These are phyloP conservation scores for Endocalyx cinctus DNA, from an alignment of 2,329 filamentous ascomycete genomes.

Conservation along the genomic window DNA sequence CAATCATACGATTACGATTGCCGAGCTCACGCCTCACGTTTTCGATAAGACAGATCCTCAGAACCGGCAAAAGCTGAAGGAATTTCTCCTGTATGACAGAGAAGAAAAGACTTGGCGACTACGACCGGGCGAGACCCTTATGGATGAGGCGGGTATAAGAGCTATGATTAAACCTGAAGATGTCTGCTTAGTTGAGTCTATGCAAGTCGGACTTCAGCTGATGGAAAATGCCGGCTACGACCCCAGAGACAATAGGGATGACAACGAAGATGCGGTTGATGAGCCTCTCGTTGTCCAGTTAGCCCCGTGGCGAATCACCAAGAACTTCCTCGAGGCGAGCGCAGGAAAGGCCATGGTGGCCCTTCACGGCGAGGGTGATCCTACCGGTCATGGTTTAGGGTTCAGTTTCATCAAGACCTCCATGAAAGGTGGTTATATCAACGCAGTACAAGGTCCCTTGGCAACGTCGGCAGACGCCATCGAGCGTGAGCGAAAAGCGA, in stretches of 20 bases:
- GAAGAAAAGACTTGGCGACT: conserved; percentile 84
- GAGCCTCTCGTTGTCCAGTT: conserved; percentile 82
- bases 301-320: conserved; percentile 93
- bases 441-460: conserved; percentile 65
- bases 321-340: conserved; percentile 92
- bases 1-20: conserved; percentile 64
- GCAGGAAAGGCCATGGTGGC: conserved; percentile 96
- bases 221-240: conserved; percentile 88
- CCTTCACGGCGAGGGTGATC: conserved; percentile 90
- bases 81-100: conserved; percentile 89
- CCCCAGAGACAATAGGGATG: conserved; percentile 60
- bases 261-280: conserved; percentile 59
- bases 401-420: conserved; percentile 97
- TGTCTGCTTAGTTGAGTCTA: conserved; percentile 88
- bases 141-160: conserved; percentile 76
- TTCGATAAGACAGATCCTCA: conserved; percentile 92
- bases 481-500: conserved; percentile 79
- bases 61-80: conserved; percentile 93
- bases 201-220: conserved; percentile 92
- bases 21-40: conserved; percentile 88
- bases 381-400: conserved; percentile 85
- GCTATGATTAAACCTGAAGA: conserved; percentile 93
- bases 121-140: conserved; percentile 65
- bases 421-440: conserved; percentile 95
- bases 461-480: conserved; percentile 76